Base-by-base conservation (phyloP, 164 flowering plant species). In the Saururus chinensis region DNA sequence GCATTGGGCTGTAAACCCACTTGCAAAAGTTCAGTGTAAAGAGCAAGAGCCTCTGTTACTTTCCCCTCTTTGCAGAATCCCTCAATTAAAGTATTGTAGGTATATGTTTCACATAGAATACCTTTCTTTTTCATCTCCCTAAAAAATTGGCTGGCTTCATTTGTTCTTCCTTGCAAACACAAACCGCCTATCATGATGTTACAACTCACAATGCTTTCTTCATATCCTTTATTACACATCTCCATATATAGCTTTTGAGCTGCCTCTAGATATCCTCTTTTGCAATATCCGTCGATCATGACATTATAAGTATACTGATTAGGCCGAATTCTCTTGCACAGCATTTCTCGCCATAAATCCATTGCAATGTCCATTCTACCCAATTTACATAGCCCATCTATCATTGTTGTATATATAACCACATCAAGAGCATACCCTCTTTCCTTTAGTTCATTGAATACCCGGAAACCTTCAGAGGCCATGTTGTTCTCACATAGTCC, bases 341-440 rank as follows among this genome's bases (percentile, higher is more conserved):
- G 71, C 93, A 89, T 84, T 76, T 84, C 86, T 59, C 60, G 72
- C 86, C 86, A 85, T 24, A 89, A 71, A 66, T 73, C 81, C 65
- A 75, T 59, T 7, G 89, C 89, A 8, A 74, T 80, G 30, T 65
- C 79, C 56, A 83, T 20, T 65, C 69, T 60, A 20, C 79, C 67
- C 70, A 64, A 73, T 66, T 74, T 40, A 63, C 91, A 83, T 35
- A 87, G 80, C 25, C 89, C 82, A 64, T 80, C 70, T 21, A 89
- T 87, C 77, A 87, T 66, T 9, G 84, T 80, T 0, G 85, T 79
- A 53, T 87, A 85, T 79, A 82, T 71, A 53, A 80, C 78, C 58
- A 60, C 69, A 64, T 82, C 78, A 1, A 82, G 87, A 61, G 64
- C 64, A 73, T 87, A 85, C 53, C 96, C 91, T 77, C 88, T 81